A percentile compares a stretch with the other conserved stretches of the same genome.
These are phyloP conservation scores for Fraxinus americana DNA, from an alignment of 257 asterid species.

Conservation along the genomic window DNA sequence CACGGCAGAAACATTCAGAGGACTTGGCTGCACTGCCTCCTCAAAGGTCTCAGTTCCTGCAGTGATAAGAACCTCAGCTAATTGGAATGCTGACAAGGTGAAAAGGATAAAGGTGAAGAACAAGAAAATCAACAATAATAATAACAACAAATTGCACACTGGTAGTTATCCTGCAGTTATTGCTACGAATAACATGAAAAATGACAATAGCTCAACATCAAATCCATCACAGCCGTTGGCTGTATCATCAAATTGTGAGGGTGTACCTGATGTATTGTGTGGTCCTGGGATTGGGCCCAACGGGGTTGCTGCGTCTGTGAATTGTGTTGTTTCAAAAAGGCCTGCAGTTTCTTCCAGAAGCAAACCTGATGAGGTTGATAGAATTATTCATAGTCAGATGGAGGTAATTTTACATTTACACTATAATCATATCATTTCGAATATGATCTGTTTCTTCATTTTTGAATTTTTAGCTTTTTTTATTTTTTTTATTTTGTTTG, in stretches of 20 bases:
- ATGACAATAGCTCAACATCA: slow-evolving; percentile 21
- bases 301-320: slow-evolving; percentile 73
- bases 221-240: slow-evolving; percentile 44
- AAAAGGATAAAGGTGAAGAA: slow-evolving; percentile 49
- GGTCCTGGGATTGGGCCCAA: slow-evolving; percentile 72
- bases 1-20: slow-evolving; percentile 65
- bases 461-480: neutral
- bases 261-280: slow-evolving; percentile 85
- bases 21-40: slow-evolving; percentile 86
- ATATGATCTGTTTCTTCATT: neutral
- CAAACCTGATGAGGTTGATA: slow-evolving; percentile 50
- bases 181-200: neutral
- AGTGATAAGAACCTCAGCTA: slow-evolving; percentile 73
- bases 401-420: slow-evolving; percentile 46
- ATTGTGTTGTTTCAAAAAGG: slow-evolving; percentile 73
- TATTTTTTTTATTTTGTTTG: neutral
- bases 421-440: neutral
- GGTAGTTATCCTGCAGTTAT: slow-evolving; percentile 4
- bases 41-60: slow-evolving; percentile 92
- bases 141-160: neutral
- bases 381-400: slow-evolving; percentile 37
- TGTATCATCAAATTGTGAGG: slow-evolving; percentile 44
- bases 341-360: slow-evolving; percentile 52
- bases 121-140: slow-evolving; percentile 30
- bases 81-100: slow-evolving; percentile 76